Evolutionary conservation across 257 asterid species (phyloP).

Genomic region (Nicotiana paniculata): DNA sequence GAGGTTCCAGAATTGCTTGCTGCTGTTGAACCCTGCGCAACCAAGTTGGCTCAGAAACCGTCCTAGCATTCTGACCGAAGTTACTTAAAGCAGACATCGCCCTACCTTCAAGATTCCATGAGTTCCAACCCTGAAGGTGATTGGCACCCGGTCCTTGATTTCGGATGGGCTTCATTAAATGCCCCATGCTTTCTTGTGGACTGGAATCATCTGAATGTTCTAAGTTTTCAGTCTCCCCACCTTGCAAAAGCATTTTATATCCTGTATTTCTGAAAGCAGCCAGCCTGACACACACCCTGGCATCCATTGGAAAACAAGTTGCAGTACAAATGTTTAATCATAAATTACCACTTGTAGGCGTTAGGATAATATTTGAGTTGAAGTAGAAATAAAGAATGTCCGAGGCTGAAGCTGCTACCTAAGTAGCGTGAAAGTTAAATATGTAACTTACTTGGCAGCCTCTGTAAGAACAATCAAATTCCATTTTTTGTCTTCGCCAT

Average conservation of each 20-base stretch:
- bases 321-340: background rate
- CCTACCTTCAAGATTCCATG: constrained; percentile 73
- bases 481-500: constrained; percentile 91
- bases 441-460: constrained; percentile 55
- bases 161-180: constrained; percentile 26
- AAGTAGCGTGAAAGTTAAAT: constrained; percentile 4
- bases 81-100: constrained; percentile 86
- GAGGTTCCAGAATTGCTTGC: constrained; percentile 58
- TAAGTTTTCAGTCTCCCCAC: constrained; percentile 66
- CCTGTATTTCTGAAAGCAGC: constrained; percentile 57
- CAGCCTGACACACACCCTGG: constrained; percentile 77
- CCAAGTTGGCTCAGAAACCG: constrained; percentile 73
- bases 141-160: constrained; percentile 31
- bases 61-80: constrained; percentile 76
- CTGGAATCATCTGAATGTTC: constrained; percentile 29
- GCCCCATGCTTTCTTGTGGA: constrained; percentile 24
- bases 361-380: background rate
- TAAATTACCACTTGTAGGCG: background rate
- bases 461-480: constrained; percentile 71
- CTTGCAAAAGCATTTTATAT: constrained; percentile 88
- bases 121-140: constrained; percentile 34
- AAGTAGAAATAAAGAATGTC: background rate
- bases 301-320: constrained; percentile 17
- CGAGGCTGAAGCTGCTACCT: background rate
- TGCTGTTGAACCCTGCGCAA: constrained; percentile 68